phyloP scores from a whole-genome alignment of 2,329 filamentous ascomycete species.

The Aspergillus melleus region DNA sequence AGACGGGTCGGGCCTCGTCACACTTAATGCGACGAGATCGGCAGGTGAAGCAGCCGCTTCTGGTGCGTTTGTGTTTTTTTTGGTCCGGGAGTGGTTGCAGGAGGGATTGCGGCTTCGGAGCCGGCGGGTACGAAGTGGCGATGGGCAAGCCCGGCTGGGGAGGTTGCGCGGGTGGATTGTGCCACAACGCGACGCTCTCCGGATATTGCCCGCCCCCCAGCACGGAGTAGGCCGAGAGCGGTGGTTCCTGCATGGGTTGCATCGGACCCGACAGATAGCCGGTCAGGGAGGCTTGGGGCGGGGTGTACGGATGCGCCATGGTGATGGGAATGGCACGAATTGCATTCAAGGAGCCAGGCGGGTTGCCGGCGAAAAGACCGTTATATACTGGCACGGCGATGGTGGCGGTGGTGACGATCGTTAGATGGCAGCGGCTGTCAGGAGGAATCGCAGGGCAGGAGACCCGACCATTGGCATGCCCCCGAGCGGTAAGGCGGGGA shows the following conservation, averaged over 20 bases:
- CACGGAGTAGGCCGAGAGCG: slow-evolving; percentile 34
- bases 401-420: slow-evolving; percentile 8
- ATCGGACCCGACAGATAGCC: slow-evolving; percentile 26
- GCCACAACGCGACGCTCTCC: slow-evolving; percentile 47
- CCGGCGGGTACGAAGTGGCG: slow-evolving; percentile 20
- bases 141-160: slow-evolving; percentile 13
- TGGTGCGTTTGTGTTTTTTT: slow-evolving; percentile 88
- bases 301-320: slow-evolving; percentile 34
- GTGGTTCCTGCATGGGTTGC: slow-evolving; percentile 24
- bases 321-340: slow-evolving; percentile 13
- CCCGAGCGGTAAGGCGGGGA: not conserved
- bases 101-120: slow-evolving; percentile 31
- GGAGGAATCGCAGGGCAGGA: not conserved
- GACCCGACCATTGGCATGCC: not conserved
- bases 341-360: slow-evolving; percentile 19
- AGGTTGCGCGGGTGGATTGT: slow-evolving; percentile 32
- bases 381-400: slow-evolving; percentile 14
- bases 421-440: slow-evolving; percentile 14
- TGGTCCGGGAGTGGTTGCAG: slow-evolving; percentile 55
- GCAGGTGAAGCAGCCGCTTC: slow-evolving; percentile 93
- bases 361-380: slow-evolving; percentile 7
- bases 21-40: slow-evolving; percentile 89
- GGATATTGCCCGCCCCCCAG: slow-evolving; percentile 40
- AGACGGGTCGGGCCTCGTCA: slow-evolving; percentile 83
- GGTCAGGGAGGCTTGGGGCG: slow-evolving; percentile 32